Conservation (phyloP, 805 yeast genomes). For the Alloascoidea hylecoeti region DNA sequence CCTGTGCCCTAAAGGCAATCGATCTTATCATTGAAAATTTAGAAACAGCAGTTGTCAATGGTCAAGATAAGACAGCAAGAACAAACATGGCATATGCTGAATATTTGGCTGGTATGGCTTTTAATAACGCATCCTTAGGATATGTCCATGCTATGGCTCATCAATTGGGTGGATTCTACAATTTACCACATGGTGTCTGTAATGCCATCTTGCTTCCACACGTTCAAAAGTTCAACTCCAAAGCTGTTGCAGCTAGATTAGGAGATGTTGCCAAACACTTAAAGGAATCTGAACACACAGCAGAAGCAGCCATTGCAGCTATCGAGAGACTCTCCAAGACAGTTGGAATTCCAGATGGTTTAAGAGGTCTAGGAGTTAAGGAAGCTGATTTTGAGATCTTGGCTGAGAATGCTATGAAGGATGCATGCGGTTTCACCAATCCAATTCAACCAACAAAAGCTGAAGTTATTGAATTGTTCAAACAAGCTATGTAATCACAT, state of each 20-base stretch:
- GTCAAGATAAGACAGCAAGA: constrained; percentile 11
- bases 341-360: constrained; percentile 10
- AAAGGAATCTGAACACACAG: constrained; percentile 8
- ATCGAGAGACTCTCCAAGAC: constrained; percentile 8
- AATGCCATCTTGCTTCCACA: constrained; percentile 13
- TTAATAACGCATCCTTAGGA: constrained; percentile 13
- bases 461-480: constrained; percentile 11
- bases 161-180: constrained; percentile 14
- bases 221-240: constrained; percentile 11
- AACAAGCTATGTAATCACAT: background rate
- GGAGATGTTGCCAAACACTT: constrained; percentile 11
- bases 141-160: constrained; percentile 14
- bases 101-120: constrained; percentile 14
- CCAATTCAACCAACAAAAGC: constrained; percentile 13
- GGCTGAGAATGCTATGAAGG: constrained; percentile 13
- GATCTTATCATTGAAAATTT: constrained; percentile 11
- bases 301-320: constrained; percentile 10
- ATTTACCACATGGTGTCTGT: constrained; percentile 13
- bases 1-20: constrained; percentile 13
- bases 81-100: constrained; percentile 14
- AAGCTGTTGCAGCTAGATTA: constrained; percentile 8
- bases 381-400: constrained; percentile 10
- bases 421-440: constrained; percentile 12
- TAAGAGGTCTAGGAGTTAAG: constrained; percentile 12
- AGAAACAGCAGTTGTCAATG: constrained; percentile 9